Evolutionary conservation across 257 asterid genomes (phyloP).

Genomic region (Thymus mandschuricus): DNA sequence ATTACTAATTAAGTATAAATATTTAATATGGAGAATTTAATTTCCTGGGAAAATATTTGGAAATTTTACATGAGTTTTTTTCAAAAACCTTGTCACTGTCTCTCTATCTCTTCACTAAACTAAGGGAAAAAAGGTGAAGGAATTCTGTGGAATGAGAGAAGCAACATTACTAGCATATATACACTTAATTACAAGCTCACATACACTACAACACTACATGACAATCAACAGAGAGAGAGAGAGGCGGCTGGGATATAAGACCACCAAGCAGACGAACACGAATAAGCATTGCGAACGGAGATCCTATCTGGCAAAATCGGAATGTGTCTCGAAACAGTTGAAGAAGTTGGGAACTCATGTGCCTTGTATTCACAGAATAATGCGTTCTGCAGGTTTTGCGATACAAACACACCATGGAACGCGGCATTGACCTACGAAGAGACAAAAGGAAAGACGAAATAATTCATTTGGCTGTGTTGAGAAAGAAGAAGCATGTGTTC

Average conservation of each 20-base stretch:
- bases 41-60: background rate
- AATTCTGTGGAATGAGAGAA: background rate
- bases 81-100: background rate
- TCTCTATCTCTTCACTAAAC: background rate
- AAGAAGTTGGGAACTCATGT: conserved; percentile 25
- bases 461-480: background rate
- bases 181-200: conserved; percentile 18
- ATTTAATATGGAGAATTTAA: background rate
- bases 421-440: no score
- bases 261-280: background rate
- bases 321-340: conserved; percentile 5
- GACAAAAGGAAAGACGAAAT: background rate
- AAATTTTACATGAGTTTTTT: no score
- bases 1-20: background rate
- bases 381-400: background rate
- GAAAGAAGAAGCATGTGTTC: background rate
- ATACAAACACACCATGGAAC: conserved; percentile 20
- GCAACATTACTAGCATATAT: background rate
- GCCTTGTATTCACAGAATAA: conserved; percentile 28
- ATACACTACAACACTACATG: conserved; percentile 12
- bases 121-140: background rate
- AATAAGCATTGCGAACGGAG: conserved; percentile 15
- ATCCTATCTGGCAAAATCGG: conserved; percentile 11
- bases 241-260: conserved; percentile 16
- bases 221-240: conserved; percentile 13